Evolutionary conservation across 352 stramenopile species (phyloP).

Genomic region (Blastocystis sp.): DNA sequence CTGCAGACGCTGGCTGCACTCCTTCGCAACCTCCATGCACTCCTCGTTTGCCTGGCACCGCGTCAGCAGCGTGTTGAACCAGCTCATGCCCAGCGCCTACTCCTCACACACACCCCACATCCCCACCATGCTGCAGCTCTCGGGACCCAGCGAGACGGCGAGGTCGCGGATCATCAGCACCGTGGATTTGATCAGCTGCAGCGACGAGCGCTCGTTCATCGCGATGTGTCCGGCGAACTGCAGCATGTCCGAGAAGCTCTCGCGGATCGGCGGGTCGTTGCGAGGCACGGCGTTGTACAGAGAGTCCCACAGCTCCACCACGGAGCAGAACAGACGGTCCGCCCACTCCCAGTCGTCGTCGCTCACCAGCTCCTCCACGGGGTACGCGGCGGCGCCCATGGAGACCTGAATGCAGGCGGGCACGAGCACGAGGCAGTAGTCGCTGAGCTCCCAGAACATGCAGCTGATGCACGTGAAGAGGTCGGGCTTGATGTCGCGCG

Average conservation of each 20-base stretch:
- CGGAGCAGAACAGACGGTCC: conserved; percentile 31
- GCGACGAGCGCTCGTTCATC: not conserved
- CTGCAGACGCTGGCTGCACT: not conserved
- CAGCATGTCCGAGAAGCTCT: not conserved
- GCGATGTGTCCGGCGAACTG: not conserved
- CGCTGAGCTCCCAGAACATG: conserved; percentile 62
- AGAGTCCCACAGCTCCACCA: conserved; percentile 55
- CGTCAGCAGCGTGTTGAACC: not conserved
- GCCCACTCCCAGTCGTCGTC: conserved; percentile 31
- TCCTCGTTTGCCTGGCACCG: not conserved
- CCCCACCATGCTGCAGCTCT: not conserved
- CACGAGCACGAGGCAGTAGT: not conserved
- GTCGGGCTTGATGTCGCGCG: conserved; percentile 54
- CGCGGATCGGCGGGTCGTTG: not conserved
- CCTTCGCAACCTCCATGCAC: not conserved
- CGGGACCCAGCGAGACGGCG: not conserved
- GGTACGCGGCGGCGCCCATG: not conserved
- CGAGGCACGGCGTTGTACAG: not conserved
- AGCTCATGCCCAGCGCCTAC: not conserved
- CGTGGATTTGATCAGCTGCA: not conserved
- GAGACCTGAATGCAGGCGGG: not conserved
- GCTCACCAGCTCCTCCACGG: not conserved
- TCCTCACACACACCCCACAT: not conserved
- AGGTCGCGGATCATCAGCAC: not conserved
- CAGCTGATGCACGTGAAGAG: conserved; percentile 49